A percentile compares a stretch with the other conserved stretches of the same genome.
Conservation (phyloP, 257 asterid genomes). For the Penstemon newberryi region DNA sequence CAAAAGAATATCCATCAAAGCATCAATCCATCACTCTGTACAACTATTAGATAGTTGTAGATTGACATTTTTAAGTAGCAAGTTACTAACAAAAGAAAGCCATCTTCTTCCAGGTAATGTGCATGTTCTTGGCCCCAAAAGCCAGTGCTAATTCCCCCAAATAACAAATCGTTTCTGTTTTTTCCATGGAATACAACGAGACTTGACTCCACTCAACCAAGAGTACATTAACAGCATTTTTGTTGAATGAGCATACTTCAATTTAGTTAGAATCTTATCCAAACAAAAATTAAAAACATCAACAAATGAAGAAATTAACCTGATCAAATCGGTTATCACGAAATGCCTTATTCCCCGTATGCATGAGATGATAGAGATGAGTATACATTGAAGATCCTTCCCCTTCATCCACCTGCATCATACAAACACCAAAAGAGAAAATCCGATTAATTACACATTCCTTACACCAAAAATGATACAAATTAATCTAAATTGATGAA, state of each 20-base stretch:
- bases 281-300: neutral
- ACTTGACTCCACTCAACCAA: too few species aligned
- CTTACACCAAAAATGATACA: neutral
- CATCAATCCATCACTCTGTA: too few species aligned
- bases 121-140: neutral
- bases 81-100: too few species aligned
- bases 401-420: slow-evolving; percentile 47
- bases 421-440: neutral
- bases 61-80: too few species aligned
- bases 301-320: slow-evolving; percentile 37
- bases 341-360: slow-evolving; percentile 65
- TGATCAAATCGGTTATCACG: slow-evolving; percentile 67
- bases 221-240: too few species aligned
- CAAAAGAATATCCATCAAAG: too few species aligned
- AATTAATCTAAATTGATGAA: neutral
- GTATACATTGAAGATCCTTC: slow-evolving; percentile 56
- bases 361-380: slow-evolving; percentile 62
- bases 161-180: neutral
- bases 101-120: too few species aligned
- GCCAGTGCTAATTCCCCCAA: neutral
- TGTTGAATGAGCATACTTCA: too few species aligned
- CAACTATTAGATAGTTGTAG: too few species aligned
- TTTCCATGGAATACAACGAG: too few species aligned
- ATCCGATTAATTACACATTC: neutral
- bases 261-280: too few species aligned